Base-by-base conservation (phyloP, 805 yeast genomes). In the Hanseniaspora lindneri region DNA sequence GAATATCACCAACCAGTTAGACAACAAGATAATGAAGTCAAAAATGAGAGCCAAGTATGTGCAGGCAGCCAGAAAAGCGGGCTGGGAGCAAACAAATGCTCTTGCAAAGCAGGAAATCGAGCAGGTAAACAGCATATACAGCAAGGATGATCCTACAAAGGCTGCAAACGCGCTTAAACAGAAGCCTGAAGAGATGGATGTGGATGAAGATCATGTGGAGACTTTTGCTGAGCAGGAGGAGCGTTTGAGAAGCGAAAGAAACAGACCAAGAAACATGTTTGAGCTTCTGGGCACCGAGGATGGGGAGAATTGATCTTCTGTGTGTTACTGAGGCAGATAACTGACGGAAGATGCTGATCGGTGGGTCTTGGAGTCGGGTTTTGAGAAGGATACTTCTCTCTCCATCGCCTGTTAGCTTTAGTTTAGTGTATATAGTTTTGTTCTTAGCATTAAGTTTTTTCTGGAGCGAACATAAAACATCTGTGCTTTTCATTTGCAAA, bases 61-160 rank as follows among this genome's bases (percentile, higher is more conserved):
- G 25, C 80, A 76, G 55, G 66, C 62, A 19, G 69, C 80, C 10
- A 71, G 92, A 62, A 81, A 80, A 60, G 66, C 83, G 0, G 80
- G 76, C 14, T 82, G 89, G 92, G 87, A 80, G 43, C 66, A 70
- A 39, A 79, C 80, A 48, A 82, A 80, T 58, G 67, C 72, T 51
- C 60, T 62, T 27, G 71, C 77, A 10, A 70, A 60, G 49, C 61
- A 62, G 46, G 62, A 61, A 37, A 42, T 55, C 2, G 39, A 36
- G 41, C 54, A 28, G 37, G 47, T 20, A 47, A 51, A 39, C 39
- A 40, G 16, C 49, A 43, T 37, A 33, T 39, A 39, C n/a, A 20
- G 35, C 16, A 56, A 55, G 14, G 51, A 50, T 6, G 55, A 52
- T 28, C 60, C 55, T 27, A 51, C 44, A 14, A 60, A 47, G 8